Conservation (phyloP, 805 yeast genomes). For the Komagataella kurtzmanii region DNA sequence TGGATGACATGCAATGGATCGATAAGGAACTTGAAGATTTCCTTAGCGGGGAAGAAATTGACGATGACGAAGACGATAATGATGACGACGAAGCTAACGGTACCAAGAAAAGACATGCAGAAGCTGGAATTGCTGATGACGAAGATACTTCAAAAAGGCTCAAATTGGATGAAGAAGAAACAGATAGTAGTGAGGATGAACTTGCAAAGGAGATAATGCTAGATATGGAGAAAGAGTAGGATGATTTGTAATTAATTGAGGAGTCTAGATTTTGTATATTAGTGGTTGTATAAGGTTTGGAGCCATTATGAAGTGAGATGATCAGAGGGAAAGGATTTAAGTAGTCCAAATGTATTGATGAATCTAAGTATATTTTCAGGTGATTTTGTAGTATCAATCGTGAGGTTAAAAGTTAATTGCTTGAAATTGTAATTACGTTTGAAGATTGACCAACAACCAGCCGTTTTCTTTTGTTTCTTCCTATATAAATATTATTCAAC, state of each 20-base stretch:
- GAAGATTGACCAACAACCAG: too few species aligned
- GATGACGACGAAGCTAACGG: constrained; percentile 1
- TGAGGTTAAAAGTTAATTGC: too few species aligned
- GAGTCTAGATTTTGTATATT: background rate
- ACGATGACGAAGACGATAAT: constrained; percentile 8
- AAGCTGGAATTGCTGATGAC: background rate
- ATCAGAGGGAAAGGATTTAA: too few species aligned
- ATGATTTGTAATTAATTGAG: background rate
- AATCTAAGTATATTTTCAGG: too few species aligned
- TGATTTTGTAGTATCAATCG: too few species aligned
- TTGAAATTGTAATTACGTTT: too few species aligned
- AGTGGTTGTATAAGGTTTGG: background rate
- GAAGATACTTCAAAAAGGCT: background rate
- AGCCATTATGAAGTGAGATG: too few species aligned
- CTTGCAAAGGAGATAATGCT: background rate
- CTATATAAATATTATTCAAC: too few species aligned
- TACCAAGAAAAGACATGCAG: background rate
- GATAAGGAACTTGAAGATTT: constrained; percentile 45
- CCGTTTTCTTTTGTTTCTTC: too few species aligned
- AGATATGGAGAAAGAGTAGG: background rate
- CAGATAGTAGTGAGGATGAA: background rate
- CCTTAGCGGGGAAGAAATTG: constrained; percentile 25
- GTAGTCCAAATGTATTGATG: too few species aligned
- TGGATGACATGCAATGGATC: constrained; percentile 37
- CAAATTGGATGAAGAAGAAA: background rate